Conservation (phyloP, 2,329 filamentous ascomycete genomes). For the Penicillium psychrosexuale region DNA sequence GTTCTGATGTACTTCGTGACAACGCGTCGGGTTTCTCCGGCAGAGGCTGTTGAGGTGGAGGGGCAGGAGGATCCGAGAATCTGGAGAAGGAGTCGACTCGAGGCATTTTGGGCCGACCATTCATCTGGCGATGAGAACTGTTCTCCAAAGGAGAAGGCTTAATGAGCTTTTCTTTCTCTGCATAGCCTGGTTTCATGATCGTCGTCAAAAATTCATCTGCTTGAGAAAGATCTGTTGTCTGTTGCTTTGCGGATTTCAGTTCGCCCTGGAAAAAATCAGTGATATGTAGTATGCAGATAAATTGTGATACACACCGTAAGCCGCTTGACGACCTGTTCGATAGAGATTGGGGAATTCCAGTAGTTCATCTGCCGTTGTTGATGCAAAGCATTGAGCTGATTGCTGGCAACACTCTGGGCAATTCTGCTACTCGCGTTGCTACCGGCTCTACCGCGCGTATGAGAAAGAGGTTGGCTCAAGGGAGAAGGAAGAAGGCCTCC, state of each 20-base stretch:
- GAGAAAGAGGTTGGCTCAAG: conserved; percentile 60
- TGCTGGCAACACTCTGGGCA: conserved; percentile 54
- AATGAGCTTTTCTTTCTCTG: conserved; percentile 46
- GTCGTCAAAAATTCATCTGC: conserved; percentile 78
- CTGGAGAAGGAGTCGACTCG: conserved; percentile 75
- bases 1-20: conserved; percentile 45
- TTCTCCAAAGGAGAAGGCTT: conserved; percentile 48
- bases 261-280: conserved; percentile 63
- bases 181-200: conserved; percentile 69
- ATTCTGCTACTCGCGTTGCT: conserved; percentile 64
- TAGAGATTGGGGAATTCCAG: conserved; percentile 84
- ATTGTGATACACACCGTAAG: conserved; percentile 59
- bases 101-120: conserved; percentile 46
- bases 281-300: conserved; percentile 18
- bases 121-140: conserved; percentile 46
- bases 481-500: conserved; percentile 68
- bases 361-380: conserved; percentile 76
- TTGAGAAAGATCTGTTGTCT: conserved; percentile 78
- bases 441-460: conserved; percentile 66
- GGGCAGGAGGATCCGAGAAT: conserved; percentile 90
- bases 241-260: conserved; percentile 83
- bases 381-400: conserved; percentile 57
- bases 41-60: conserved; percentile 86
- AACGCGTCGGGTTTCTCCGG: conserved; percentile 82
- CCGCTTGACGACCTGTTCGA: conserved; percentile 90